Evolutionary conservation across 352 stramenopile species (phyloP), one percentile per base, ranked within the genome.

Genomic region (Lagenidium giganteum): DNA sequence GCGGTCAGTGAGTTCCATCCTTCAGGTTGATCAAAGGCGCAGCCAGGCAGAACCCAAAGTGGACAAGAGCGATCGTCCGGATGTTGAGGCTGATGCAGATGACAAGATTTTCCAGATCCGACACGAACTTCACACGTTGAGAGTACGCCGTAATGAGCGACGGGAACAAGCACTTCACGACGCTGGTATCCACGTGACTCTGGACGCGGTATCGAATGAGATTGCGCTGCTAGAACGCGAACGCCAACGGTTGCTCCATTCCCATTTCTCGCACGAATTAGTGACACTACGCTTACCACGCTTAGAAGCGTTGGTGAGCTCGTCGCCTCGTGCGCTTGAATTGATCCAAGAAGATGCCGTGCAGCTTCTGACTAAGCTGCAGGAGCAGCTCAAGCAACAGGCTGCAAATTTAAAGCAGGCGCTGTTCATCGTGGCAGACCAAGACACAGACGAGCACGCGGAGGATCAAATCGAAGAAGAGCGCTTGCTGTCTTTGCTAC

Each of bases 341-440:
- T 52, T 76, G 4, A 47, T 80, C 0, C 67, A 73, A 31, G 51
- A 56, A 25, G 67, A 80, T 20, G 67, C 61, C 1, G 5, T 80
- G 6, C 20, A 48, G 6, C 34, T 73, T 0, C 55, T 74, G 21
- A 42, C 58, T 2, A 60, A 57, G n/a, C 47, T 42, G 0, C 57
- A 74, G 38, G 36, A 45, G 9, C 29, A 38, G 7, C 34, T 74
- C 13, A 57, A 56, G 1, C 33, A 46, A 32, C 34, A 53, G 14
- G 59, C 58, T 11, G 31, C 70, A 23, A 43, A 49, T 8, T 66
- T 47, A 16, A 72, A 70, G 42, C 42, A 73, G 16, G 67, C 64
- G 0, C 42, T 76, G n/a, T 32, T 36, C 5, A 57, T 75, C n/a
- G 41, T 40, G 5, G 54, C 54, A 42, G 37, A 49, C 18, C 21